These are phyloP conservation scores for Pestalotiopsis sp. DNA, from an alignment of 2,329 filamentous ascomycete genomes.

Conservation along the genomic window DNA sequence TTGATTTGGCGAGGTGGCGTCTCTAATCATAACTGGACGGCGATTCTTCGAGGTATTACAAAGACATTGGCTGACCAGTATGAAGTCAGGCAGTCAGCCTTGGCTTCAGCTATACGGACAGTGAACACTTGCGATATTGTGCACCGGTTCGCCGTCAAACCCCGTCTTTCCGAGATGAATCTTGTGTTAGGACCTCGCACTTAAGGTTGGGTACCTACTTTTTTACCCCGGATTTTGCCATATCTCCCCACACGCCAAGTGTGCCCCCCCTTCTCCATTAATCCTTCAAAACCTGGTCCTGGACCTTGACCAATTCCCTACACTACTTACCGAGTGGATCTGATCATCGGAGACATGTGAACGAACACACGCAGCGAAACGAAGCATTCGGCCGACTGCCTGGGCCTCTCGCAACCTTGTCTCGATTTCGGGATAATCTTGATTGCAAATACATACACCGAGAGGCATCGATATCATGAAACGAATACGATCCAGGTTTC, in stretches of 20 bases:
- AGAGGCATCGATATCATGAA: too few species aligned
- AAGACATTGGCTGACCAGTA: too few species aligned
- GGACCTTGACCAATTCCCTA: background rate
- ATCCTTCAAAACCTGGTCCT: background rate
- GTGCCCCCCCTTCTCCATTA: background rate
- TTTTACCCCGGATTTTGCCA: constrained; percentile 1
- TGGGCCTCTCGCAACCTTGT: background rate
- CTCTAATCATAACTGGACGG: background rate
- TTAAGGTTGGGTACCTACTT: background rate
- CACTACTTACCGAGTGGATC: background rate
- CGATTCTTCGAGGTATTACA: background rate
- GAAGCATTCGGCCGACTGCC: background rate
- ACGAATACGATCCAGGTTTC: too few species aligned
- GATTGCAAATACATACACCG: too few species aligned
- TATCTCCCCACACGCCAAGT: constrained; percentile 7
- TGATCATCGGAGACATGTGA: background rate
- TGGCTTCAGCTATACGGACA: too few species aligned
- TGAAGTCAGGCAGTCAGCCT: too few species aligned
- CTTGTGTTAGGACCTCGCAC: too few species aligned
- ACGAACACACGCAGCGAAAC: background rate
- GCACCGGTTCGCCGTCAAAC: too few species aligned
- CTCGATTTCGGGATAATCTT: background rate
- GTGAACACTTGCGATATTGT: too few species aligned
- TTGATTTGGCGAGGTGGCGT: background rate
- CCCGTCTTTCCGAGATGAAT: too few species aligned